Conservation (phyloP, 1,284 basidiomycete genomes). For the Ceratobasidium theobromae region DNA sequence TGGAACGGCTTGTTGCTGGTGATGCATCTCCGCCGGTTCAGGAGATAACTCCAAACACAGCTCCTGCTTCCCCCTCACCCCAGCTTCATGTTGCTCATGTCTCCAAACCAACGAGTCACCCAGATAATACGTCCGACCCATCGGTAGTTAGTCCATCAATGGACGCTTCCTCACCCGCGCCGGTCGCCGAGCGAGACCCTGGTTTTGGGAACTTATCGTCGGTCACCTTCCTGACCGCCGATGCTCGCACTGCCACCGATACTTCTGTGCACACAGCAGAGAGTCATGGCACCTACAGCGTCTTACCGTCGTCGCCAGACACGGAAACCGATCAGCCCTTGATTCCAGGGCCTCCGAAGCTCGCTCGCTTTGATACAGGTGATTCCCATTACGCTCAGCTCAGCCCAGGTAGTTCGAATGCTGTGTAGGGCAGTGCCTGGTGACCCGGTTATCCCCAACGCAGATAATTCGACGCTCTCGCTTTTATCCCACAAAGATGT, state of each 20-base stretch:
- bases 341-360: slow-evolving; percentile 18
- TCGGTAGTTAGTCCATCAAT: not conserved
- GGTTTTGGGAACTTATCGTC: not conserved
- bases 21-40: not conserved
- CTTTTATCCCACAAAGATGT: not conserved
- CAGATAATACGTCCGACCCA: slow-evolving; percentile 3
- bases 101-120: not conserved
- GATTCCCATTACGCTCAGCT: not conserved
- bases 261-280: slow-evolving; percentile 1
- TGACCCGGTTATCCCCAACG: not conserved
- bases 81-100: not conserved
- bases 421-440: not conserved
- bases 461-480: not conserved
- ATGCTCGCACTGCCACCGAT: slow-evolving; percentile 9
- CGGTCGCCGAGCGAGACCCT: not conserved
- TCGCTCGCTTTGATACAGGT: slow-evolving; percentile 15
- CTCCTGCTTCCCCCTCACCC: no score
- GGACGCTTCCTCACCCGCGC: not conserved
- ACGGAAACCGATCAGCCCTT: slow-evolving; percentile 25
- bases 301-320: slow-evolving; percentile 19
- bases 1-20: not conserved
- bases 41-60: no score
- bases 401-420: not conserved
- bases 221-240: slow-evolving; percentile 7
- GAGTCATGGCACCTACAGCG: slow-evolving; percentile 7